Percentiles rank a stretch among this genome's conserved stretches.
phyloP scores from a whole-genome alignment of 257 asterid genomes.

The Eucommia ulmoides region DNA sequence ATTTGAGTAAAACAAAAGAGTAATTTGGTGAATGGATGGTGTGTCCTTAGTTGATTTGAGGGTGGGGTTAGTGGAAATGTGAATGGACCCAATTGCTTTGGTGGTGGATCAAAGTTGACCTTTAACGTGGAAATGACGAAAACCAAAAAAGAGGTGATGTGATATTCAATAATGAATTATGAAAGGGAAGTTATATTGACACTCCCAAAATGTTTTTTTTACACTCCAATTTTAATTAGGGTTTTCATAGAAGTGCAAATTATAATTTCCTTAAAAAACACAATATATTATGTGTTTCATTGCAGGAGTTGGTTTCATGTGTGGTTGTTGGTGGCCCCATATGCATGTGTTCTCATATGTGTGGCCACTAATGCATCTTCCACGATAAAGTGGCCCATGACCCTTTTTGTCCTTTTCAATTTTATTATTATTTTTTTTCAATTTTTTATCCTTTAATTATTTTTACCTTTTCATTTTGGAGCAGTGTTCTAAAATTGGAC shows the following conservation, averaged over 20 bases:
- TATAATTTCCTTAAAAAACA: too few species aligned
- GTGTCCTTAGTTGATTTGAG: not conserved
- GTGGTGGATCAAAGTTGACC: constrained; percentile 18
- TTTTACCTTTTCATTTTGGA: too few species aligned
- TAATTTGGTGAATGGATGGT: too few species aligned
- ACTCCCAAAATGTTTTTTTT: too few species aligned
- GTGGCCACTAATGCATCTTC: constrained; percentile 4
- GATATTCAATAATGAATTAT: too few species aligned
- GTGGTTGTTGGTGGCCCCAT: constrained; percentile 12
- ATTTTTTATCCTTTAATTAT: not conserved
- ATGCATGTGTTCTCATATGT: constrained; percentile 3
- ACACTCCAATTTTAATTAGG: too few species aligned
- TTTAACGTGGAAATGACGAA: constrained; percentile 16
- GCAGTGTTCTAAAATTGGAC: not conserved
- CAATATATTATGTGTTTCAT: not conserved
- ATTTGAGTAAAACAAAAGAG: too few species aligned
- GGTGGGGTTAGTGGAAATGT: not conserved
- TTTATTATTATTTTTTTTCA: constrained; percentile 3
- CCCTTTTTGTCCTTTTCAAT: constrained; percentile 27
- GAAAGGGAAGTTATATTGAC: too few species aligned
- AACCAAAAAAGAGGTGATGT: too few species aligned
- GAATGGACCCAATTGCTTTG: constrained; percentile 3
- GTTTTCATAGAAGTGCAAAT: too few species aligned
- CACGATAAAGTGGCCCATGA: constrained; percentile 11
- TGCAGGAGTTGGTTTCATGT: constrained; percentile 19